Percentiles rank a stretch among this genome's conserved stretches.
Evolutionary conservation across 176 grass and related monocot species (phyloP).

Genomic region (Aegilops longissima): DNA sequence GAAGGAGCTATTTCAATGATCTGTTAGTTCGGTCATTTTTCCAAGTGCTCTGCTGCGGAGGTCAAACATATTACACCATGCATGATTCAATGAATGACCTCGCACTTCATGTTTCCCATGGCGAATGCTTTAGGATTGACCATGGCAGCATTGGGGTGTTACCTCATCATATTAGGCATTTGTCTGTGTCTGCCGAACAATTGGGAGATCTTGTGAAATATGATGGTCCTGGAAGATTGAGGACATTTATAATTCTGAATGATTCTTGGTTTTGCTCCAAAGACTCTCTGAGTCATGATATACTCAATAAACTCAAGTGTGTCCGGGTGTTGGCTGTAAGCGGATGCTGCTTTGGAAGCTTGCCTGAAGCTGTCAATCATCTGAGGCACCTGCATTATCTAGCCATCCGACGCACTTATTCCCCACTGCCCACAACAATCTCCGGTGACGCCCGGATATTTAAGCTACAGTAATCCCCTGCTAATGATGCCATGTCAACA

Average conservation of each 20-base stretch:
- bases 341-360: conserved; percentile 6
- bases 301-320: conserved; percentile 12
- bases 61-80: conserved; percentile 17
- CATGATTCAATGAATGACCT: conserved; percentile 44
- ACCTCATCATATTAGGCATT: conserved; percentile 23
- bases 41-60: background rate
- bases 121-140: conserved; percentile 27
- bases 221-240: background rate
- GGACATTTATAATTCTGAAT: background rate
- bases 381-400: conserved; percentile 36
- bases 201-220: background rate
- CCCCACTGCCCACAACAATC: conserved; percentile 18
- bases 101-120: conserved; percentile 27
- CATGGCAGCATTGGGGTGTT: background rate
- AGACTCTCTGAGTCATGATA: background rate
- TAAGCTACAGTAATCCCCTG: too few species aligned
- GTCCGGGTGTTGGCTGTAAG: conserved; percentile 30
- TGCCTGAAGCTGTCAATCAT: conserved; percentile 10
- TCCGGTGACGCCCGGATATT: background rate
- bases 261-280: conserved; percentile 25
- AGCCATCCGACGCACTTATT: background rate
- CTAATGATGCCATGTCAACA: too few species aligned
- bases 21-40: conserved; percentile 37
- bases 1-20: conserved; percentile 40
- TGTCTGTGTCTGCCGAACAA: conserved; percentile 7